Evolutionary conservation across 805 yeast genomes (phyloP), one percentile per base, ranked within the genome.

Genomic region (Sugiyamaella marilandica): DNA sequence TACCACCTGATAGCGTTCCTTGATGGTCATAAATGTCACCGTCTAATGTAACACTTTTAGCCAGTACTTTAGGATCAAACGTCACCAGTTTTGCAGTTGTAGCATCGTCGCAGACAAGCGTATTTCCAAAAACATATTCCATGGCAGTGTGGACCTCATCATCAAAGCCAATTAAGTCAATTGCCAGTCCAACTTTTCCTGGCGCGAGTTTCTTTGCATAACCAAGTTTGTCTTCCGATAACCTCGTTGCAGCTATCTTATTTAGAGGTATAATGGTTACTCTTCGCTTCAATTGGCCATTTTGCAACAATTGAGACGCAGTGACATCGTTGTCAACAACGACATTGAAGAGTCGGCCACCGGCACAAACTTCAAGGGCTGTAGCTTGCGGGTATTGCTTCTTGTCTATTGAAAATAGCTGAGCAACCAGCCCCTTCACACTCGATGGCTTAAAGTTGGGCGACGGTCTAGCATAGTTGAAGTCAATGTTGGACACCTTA

Each of bases 21-120:
- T 85, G 89, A 0, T 99, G 99, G 65, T 94, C 99, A 69, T 91
- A 94, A 10, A 85, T 79, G 67, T 94, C 99, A 49, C 99, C 99
- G 50, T 90, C 91, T 33, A 87, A 67, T 0, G 99, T 94, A 13
- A 95, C 89, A 31, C 95, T 84, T 62, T 90, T 82, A 0, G 91
- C 76, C 57, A 88, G 77, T 13, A 92, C 82, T 51, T 81, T 78
- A 0, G 92, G 94, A 65, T 91, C 83, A 66, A 90, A 89, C 0
- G 97, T 88, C n/a, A 94, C 85, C 46, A 76, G 74, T 60, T 91
- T 85, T 0, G 99, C 98, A 0, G 95, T 83, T 13, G 85, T 84
- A 0, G 96, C 87, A 68, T 90, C 95, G 16, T 81, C 72, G 70
- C 99, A 94, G 19, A 94, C 78, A 43, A 95, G 78, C n/a, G 95